A percentile compares a stretch with the other conserved stretches of the same genome.
Conservation (phyloP, 2,329 filamentous ascomycete species). For the Setomelanomma holmii region DNA sequence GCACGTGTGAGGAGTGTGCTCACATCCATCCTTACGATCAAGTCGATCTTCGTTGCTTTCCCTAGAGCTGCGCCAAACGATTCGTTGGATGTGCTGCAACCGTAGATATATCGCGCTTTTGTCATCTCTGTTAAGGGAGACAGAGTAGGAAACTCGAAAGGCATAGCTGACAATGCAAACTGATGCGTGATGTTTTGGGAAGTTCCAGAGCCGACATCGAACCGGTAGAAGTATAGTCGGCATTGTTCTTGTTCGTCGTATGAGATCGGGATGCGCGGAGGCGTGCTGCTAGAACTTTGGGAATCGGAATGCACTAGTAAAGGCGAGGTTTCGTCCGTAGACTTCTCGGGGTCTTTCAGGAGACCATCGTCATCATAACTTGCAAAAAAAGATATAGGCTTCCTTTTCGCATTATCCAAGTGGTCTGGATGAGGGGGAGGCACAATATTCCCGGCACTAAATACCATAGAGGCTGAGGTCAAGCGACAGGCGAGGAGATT, state of each 20-base stretch:
- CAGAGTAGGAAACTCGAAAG: constrained; percentile 72
- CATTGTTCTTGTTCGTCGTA: constrained; percentile 68
- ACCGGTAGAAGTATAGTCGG: constrained; percentile 73
- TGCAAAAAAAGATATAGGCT: constrained; percentile 56
- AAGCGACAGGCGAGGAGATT: constrained; percentile 72
- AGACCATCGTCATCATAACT: constrained; percentile 49
- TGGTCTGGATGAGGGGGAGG: constrained; percentile 53
- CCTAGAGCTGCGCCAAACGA: constrained; percentile 68
- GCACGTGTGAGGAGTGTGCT: constrained; percentile 62
- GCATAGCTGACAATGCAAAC: constrained; percentile 69
- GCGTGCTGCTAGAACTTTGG: not conserved
- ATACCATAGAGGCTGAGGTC: constrained; percentile 70
- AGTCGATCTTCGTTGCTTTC: constrained; percentile 70
- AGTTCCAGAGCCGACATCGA: constrained; percentile 53
- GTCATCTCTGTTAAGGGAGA: constrained; percentile 64
- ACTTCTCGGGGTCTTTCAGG: constrained; percentile 33
- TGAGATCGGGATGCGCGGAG: constrained; percentile 30
- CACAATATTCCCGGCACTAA: constrained; percentile 68
- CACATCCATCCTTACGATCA: constrained; percentile 68
- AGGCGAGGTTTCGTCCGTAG: constrained; percentile 31
- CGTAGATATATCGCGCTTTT: constrained; percentile 68
- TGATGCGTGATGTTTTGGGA: constrained; percentile 63
- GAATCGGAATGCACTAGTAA: constrained; percentile 13
- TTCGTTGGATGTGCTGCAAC: constrained; percentile 66
- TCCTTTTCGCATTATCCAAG: constrained; percentile 16